These are phyloP conservation scores for Boletus sp. DNA, from an alignment of 768 basidiomycete genomes.

Conservation along the genomic window DNA sequence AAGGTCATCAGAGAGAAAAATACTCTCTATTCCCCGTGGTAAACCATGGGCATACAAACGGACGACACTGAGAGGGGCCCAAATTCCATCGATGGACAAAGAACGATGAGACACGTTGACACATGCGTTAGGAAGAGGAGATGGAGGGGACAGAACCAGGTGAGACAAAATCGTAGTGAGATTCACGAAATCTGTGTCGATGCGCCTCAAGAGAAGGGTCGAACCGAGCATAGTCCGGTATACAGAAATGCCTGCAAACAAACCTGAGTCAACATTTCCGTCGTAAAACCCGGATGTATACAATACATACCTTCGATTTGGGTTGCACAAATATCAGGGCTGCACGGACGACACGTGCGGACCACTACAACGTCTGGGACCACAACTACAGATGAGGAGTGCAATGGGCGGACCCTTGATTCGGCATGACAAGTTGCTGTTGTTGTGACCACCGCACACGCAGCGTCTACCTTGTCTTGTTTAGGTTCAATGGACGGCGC, in stretches of 20 bases:
- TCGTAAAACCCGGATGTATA: not conserved
- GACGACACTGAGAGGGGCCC: constrained; percentile 63
- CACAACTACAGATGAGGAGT: constrained; percentile 1
- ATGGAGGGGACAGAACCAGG: constrained; percentile 33
- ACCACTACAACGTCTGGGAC: constrained; percentile 46
- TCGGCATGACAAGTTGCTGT: constrained; percentile 1
- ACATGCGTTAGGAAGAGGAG: constrained; percentile 42
- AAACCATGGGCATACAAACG: constrained; percentile 38
- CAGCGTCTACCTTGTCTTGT: constrained; percentile 2
- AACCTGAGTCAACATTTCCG: constrained; percentile 8
- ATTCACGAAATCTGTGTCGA: constrained; percentile 79
- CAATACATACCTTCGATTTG: constrained; percentile 62
- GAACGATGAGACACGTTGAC: constrained; percentile 52
- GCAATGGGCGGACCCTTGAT: not conserved
- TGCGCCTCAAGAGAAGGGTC: constrained; percentile 59
- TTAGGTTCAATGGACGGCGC: not conserved
- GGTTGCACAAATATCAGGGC: constrained; percentile 60
- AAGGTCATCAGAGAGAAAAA: constrained; percentile 62
- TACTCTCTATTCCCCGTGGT: constrained; percentile 37
- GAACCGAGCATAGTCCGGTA: constrained; percentile 64
- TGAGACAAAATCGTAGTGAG: constrained; percentile 46
- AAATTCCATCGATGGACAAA: constrained; percentile 54
- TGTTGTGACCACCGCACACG: constrained; percentile 5
- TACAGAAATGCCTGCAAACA: constrained; percentile 59
- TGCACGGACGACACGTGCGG: constrained; percentile 60